These are phyloP conservation scores for Phylloboletellus chloephorus DNA, from an alignment of 1,284 basidiomycete genomes.

Conservation along the genomic window DNA sequence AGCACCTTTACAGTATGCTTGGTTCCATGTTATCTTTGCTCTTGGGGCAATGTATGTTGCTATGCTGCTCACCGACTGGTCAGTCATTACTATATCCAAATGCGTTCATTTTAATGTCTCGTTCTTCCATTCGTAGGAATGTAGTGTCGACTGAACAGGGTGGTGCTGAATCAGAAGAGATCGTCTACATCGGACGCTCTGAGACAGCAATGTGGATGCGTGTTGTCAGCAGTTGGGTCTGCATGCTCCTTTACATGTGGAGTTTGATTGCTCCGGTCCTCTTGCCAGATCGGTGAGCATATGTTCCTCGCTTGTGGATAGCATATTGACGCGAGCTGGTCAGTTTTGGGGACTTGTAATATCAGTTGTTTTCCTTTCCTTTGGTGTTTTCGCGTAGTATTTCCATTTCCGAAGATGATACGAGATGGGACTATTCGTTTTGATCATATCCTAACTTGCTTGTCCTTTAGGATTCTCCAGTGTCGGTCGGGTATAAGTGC, in stretches of 20 bases:
- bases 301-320: not conserved
- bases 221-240: conserved; percentile 92
- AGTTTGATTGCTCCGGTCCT: conserved; percentile 85
- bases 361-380: conserved; percentile 7
- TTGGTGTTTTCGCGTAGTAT: conserved; percentile 1
- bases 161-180: conserved; percentile 49
- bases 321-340: conserved; percentile 1
- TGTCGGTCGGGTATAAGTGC: not conserved
- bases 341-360: conserved; percentile 35
- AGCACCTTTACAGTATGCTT: conserved; percentile 67
- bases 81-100: conserved; percentile 31
- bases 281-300: conserved; percentile 73
- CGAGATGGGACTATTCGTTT: conserved; percentile 26
- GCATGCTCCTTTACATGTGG: conserved; percentile 87
- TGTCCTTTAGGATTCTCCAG: not conserved
- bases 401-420: conserved; percentile 5
- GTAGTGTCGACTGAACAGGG: conserved; percentile 54
- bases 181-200: conserved; percentile 93
- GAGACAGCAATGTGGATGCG: conserved; percentile 99
- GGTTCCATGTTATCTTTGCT: conserved; percentile 98
- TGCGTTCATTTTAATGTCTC: conserved; percentile 5
- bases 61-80: conserved; percentile 99
- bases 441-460: not conserved
- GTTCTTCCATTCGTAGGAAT: conserved; percentile 49
- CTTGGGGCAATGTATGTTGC: conserved; percentile 98